phyloP scores from a whole-genome alignment of 176 grass and related monocot species.

The Aegilops bicornis region DNA sequence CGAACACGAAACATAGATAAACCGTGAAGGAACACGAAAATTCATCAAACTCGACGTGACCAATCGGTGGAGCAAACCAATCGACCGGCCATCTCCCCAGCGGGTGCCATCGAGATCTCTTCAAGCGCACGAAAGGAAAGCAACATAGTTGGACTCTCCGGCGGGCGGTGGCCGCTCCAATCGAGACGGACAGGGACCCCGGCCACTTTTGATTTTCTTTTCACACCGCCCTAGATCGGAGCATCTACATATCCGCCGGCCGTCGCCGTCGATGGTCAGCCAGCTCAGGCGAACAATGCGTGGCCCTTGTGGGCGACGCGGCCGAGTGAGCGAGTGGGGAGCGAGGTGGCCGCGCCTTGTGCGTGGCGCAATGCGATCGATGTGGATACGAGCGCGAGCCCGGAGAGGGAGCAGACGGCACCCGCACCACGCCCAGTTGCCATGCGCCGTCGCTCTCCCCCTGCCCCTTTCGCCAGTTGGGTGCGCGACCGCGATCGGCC shows the following conservation, averaged over 20 bases:
- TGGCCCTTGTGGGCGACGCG: neutral
- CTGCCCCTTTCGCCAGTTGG: neutral
- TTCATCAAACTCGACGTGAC: neutral
- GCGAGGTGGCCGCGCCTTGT: too few relatives aligned
- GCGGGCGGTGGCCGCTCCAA: neutral
- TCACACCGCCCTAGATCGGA: neutral
- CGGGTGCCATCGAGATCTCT: neutral
- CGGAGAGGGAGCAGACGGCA: neutral
- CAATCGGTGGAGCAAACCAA: neutral
- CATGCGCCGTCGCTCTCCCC: neutral
- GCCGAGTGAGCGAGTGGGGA: neutral
- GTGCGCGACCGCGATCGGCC: neutral
- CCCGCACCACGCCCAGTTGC: neutral
- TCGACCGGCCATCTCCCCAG: neutral
- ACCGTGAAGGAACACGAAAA: neutral
- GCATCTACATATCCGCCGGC: neutral
- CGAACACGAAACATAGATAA: neutral
- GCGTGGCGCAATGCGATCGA: neutral
- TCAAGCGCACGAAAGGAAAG: conserved; percentile 25
- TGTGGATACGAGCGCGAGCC: neutral
- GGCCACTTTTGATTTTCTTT: neutral
- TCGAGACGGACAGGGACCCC: conserved; percentile 9
- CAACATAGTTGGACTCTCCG: neutral
- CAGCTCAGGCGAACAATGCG: neutral
- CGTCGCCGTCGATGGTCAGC: neutral